phyloP scores from a whole-genome alignment of 2,329 filamentous ascomycete species.

The Didymellaceae sp. region DNA sequence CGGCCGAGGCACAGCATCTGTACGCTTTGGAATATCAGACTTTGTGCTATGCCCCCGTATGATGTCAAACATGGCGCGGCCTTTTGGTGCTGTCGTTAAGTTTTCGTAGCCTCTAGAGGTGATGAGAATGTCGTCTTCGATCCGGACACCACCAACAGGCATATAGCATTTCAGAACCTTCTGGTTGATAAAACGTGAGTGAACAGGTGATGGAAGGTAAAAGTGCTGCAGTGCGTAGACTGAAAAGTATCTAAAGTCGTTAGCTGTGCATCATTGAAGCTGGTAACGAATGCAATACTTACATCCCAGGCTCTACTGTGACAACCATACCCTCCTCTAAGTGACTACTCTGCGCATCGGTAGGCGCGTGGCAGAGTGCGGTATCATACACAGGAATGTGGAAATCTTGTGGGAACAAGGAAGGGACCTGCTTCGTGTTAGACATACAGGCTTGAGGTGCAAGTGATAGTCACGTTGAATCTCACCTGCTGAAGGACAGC shows the following conservation, averaged over 20 bases:
- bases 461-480: background rate
- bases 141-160: constrained; percentile 78
- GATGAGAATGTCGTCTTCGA: constrained; percentile 76
- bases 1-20: background rate
- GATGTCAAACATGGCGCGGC: constrained; percentile 67
- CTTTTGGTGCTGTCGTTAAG: constrained; percentile 74
- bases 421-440: constrained; percentile 35
- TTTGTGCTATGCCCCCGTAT: constrained; percentile 42
- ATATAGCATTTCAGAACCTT: constrained; percentile 79
- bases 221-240: constrained; percentile 80
- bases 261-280: background rate
- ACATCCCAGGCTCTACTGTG: constrained; percentile 62
- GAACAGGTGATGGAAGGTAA: constrained; percentile 73
- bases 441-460: background rate
- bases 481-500: constrained; percentile 34
- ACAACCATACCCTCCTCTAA: constrained; percentile 63
- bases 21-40: background rate
- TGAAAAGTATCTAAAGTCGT: constrained; percentile 79
- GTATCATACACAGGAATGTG: constrained; percentile 43
- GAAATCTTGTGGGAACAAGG: constrained; percentile 41
- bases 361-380: constrained; percentile 39
- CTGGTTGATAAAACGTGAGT: constrained; percentile 78
- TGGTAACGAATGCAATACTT: constrained; percentile 10
- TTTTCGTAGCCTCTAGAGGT: constrained; percentile 74
- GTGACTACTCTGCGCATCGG: constrained; percentile 41